Percentiles rank a stretch among this genome's conserved stretches.
Evolutionary conservation across 495 filamentous ascomycete species (phyloP).

Genomic region (Trichoderma virens): DNA sequence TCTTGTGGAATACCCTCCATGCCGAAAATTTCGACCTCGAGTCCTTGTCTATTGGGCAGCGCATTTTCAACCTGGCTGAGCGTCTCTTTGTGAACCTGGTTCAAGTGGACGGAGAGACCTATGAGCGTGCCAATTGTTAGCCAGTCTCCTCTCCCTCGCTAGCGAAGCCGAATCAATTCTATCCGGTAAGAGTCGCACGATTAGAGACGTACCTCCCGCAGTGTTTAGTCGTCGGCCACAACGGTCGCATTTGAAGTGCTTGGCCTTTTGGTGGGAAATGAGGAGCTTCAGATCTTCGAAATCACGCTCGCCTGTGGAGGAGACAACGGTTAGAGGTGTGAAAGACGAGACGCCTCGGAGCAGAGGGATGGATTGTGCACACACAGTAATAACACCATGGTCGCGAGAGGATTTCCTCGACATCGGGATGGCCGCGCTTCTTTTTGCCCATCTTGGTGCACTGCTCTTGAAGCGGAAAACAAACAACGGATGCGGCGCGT

Average conservation of each 20-base stretch:
- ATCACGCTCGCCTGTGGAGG: constrained; percentile 64
- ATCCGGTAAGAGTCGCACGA: not conserved
- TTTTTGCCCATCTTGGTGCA: constrained; percentile 63
- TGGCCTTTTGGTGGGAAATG: constrained; percentile 93
- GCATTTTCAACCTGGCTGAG: constrained; percentile 85
- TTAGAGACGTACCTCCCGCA: constrained; percentile 65
- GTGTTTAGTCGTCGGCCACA: constrained; percentile 86
- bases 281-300: constrained; percentile 96
- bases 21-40: constrained; percentile 94
- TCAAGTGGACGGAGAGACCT: constrained; percentile 96
- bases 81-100: constrained; percentile 94
- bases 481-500: not conserved
- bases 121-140: constrained; percentile 13
- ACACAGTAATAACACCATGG: constrained; percentile 97
- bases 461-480: not conserved
- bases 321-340: constrained; percentile 18
- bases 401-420: constrained; percentile 78
- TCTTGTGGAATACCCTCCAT: constrained; percentile 96
- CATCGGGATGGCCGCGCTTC: constrained; percentile 72
- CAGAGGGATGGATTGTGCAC: constrained; percentile 12
- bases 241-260: constrained; percentile 94
- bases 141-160: constrained; percentile 2
- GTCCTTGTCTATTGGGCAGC: constrained; percentile 67
- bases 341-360: not conserved
- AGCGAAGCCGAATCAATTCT: constrained; percentile 13